Percentiles rank a stretch among this genome's conserved stretches.
phyloP scores from a whole-genome alignment of 306 rosid species.

The Potentilla sterilis region DNA sequence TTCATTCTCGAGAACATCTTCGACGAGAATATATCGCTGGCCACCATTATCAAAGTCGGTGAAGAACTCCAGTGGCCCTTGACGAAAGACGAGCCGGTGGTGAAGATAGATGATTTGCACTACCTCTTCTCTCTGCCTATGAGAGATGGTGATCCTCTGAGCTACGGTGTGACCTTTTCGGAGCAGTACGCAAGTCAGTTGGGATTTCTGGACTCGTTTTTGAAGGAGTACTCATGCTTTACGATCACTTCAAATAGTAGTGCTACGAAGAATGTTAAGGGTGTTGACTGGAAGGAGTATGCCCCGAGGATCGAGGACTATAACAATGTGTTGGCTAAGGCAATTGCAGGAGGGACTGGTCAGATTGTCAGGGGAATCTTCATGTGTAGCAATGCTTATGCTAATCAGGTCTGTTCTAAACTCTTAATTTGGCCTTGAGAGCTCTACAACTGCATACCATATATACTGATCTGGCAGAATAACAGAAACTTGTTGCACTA shows the following conservation, averaged over 20 bases:
- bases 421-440: background rate
- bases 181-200: constrained; percentile 42
- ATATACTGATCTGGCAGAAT: background rate
- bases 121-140: constrained; percentile 77
- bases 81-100: constrained; percentile 94
- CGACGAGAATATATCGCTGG: constrained; percentile 60
- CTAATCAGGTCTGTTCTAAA: constrained; percentile 62
- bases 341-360: constrained; percentile 88
- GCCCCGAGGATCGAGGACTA: constrained; percentile 86
- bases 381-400: constrained; percentile 83
- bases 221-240: constrained; percentile 74
- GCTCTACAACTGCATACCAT: background rate
- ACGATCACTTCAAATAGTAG: constrained; percentile 29
- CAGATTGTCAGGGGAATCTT: constrained; percentile 92
- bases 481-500: background rate
- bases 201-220: constrained; percentile 57
- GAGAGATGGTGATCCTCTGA: constrained; percentile 81
- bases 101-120: constrained; percentile 62
- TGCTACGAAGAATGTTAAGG: constrained; percentile 17
- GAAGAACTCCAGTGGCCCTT: constrained; percentile 88
- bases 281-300: constrained; percentile 89
- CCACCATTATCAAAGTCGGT: constrained; percentile 70
- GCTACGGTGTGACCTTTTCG: constrained; percentile 75
- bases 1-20: constrained; percentile 55
- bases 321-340: constrained; percentile 70